Percentiles rank a stretch among this genome's conserved stretches.
Evolutionary conservation across 129 eudicot genomes (phyloP).

Genomic region (Pulicaria dysenterica): DNA sequence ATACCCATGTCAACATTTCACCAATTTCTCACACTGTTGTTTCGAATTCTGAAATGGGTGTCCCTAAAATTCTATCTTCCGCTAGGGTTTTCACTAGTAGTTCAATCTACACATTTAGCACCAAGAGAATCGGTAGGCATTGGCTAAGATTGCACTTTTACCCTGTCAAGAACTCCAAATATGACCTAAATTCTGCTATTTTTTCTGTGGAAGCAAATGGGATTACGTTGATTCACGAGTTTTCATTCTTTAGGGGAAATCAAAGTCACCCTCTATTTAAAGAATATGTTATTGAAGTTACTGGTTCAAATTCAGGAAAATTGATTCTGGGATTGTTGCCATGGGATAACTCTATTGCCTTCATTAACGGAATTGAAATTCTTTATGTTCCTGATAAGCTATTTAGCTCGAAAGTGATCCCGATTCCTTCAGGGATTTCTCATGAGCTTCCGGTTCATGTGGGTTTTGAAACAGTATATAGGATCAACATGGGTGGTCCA

Average conservation of each 20-base stretch:
- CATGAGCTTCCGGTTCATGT: conserved; percentile 38
- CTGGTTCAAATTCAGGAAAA: conserved; percentile 34
- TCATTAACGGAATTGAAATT: conserved; percentile 50
- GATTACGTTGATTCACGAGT: conserved; percentile 52
- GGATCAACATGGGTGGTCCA: conserved; percentile 54
- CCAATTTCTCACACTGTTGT: conserved; percentile 36
- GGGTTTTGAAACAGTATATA: conserved; percentile 49
- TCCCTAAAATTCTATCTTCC: conserved; percentile 38
- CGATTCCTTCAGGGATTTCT: conserved; percentile 44
- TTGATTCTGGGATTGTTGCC: conserved; percentile 48
- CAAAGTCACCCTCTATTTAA: conserved; percentile 33
- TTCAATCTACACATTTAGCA: conserved; percentile 39
- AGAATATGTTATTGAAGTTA: conserved; percentile 49
- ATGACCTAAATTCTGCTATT: conserved; percentile 47
- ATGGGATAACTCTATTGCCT: conserved; percentile 47
- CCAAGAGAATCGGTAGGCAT: conserved; percentile 48
- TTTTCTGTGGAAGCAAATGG: conserved; percentile 60
- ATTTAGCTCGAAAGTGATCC: conserved; percentile 35
- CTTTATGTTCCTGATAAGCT: conserved; percentile 41
- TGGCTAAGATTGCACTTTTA: conserved; percentile 54
- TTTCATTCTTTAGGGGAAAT: conserved; percentile 45
- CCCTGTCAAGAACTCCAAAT: conserved; percentile 41
- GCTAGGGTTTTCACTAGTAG: conserved; percentile 50
- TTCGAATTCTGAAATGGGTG: conserved; percentile 33
- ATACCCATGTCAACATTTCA: conserved; percentile 35